Evolutionary conservation across 2,329 filamentous ascomycete species (phyloP).

Genomic region (Cercospora sp.): DNA sequence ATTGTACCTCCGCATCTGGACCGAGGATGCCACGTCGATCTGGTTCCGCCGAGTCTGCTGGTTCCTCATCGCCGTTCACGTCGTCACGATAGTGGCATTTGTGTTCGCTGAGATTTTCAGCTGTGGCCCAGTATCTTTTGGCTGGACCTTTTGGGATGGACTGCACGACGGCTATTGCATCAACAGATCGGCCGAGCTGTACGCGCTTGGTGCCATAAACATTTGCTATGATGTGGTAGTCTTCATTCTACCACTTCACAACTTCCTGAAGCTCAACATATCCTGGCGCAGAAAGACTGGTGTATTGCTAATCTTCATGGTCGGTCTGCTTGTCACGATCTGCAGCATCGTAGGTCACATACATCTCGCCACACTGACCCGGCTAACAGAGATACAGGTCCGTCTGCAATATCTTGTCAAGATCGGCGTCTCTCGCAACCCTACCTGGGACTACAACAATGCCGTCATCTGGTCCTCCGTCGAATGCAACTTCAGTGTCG

Average conservation of each 20-base stretch:
- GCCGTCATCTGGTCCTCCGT: conserved; percentile 22
- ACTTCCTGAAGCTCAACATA: conserved; percentile 28
- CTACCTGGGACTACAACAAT: conserved; percentile 26
- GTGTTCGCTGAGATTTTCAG: conserved; percentile 22
- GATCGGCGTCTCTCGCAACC: conserved; percentile 21
- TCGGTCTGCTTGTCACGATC: conserved; percentile 23
- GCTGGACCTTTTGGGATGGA: conserved; percentile 26
- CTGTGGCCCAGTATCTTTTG: conserved; percentile 20
- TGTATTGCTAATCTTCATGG: conserved; percentile 26
- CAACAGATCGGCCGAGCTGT: conserved; percentile 20
- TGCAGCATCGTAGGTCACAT: conserved; percentile 21
- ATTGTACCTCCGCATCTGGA: conserved; percentile 28
- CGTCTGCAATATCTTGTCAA: conserved; percentile 27
- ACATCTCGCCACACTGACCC: background rate
- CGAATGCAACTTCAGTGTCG: conserved; percentile 25
- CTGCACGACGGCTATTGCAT: conserved; percentile 23
- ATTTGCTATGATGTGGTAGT: conserved; percentile 29
- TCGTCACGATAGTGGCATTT: conserved; percentile 22
- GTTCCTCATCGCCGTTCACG: conserved; percentile 18
- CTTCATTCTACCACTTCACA: conserved; percentile 27
- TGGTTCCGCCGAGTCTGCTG: conserved; percentile 27
- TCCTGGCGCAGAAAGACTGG: conserved; percentile 26
- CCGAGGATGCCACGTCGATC: conserved; percentile 18
- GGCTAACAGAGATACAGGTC: background rate
- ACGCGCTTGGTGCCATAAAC: conserved; percentile 26